phyloP scores from a whole-genome alignment of 805 yeast genomes.

The Wickerhamomyces sydowiorum region DNA sequence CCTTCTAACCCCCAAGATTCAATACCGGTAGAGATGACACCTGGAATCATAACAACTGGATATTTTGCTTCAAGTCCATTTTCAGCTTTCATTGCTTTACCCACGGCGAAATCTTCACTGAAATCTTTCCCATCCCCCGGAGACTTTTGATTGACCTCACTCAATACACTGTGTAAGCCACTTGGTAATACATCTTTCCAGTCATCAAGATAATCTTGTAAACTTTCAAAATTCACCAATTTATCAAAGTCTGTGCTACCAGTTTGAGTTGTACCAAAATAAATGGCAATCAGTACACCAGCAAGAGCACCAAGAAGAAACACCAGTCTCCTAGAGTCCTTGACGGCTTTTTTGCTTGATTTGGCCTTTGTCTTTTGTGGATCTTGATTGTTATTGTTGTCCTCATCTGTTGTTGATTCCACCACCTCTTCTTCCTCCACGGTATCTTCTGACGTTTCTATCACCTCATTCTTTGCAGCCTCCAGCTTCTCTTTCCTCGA shows the following conservation, averaged over 20 bases:
- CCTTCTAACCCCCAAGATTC: slow-evolving; percentile 89
- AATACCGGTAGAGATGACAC: slow-evolving; percentile 90
- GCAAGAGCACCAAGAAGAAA: slow-evolving; percentile 68
- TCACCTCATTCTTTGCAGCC: neutral
- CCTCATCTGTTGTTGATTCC: neutral
- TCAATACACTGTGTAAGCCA: slow-evolving; percentile 52
- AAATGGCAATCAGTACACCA: slow-evolving; percentile 61
- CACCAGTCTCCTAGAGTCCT: slow-evolving; percentile 50
- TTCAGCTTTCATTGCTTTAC: slow-evolving; percentile 51
- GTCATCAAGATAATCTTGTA: slow-evolving; percentile 57
- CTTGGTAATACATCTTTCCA: slow-evolving; percentile 74
- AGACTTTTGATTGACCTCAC: slow-evolving; percentile 36
- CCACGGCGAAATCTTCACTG: slow-evolving; percentile 86
- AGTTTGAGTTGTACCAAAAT: slow-evolving; percentile 44
- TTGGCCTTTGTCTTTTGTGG: neutral
- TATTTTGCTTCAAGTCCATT: slow-evolving; percentile 50
- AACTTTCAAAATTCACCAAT: slow-evolving; percentile 47
- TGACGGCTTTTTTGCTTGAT: slow-evolving; percentile 14
- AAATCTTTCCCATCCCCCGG: slow-evolving; percentile 34
- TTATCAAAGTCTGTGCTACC: slow-evolving; percentile 45
- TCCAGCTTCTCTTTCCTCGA: neutral
- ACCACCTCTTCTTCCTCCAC: neutral
- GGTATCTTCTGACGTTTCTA: neutral
- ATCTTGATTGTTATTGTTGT: neutral
- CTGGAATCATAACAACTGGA: slow-evolving; percentile 92